phyloP scores from a whole-genome alignment of 148 eudicot species.

The Camellia japonica region DNA sequence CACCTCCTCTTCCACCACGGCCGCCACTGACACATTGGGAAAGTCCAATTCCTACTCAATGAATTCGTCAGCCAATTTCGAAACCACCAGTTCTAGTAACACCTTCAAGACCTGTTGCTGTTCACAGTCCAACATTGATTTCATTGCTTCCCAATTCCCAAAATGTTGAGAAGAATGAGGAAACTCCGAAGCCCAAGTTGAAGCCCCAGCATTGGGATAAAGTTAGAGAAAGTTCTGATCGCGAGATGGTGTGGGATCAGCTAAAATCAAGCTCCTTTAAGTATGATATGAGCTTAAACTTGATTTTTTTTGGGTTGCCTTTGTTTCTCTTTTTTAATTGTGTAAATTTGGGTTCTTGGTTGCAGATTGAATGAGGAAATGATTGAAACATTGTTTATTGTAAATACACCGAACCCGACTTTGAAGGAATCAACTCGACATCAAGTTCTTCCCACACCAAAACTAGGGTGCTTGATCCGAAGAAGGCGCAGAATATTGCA shows the following conservation, averaged over 20 bases:
- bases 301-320: background rate
- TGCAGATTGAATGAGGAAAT: slow-evolving; percentile 94
- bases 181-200: slow-evolving; percentile 67
- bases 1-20: slow-evolving; percentile 34
- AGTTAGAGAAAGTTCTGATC: slow-evolving; percentile 93
- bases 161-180: slow-evolving; percentile 33
- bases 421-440: slow-evolving; percentile 50
- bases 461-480: slow-evolving; percentile 81
- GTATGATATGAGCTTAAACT: slow-evolving; percentile 34
- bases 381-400: slow-evolving; percentile 91
- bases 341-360: slow-evolving; percentile 13
- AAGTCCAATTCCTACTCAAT: slow-evolving; percentile 31
- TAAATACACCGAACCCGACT: too few species aligned
- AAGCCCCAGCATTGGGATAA: slow-evolving; percentile 98
- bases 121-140: slow-evolving; percentile 30
- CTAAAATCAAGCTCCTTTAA: slow-evolving; percentile 90
- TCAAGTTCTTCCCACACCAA: slow-evolving; percentile 40
- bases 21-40: slow-evolving; percentile 37
- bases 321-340: background rate
- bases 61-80: slow-evolving; percentile 3
- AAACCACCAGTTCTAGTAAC: slow-evolving; percentile 29
- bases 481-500: slow-evolving; percentile 96
- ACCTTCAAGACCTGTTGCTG: slow-evolving; percentile 38
- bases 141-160: slow-evolving; percentile 31
- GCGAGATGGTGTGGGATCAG: slow-evolving; percentile 99